Evolutionary conservation across 1,284 basidiomycete species (phyloP), one percentile per base, ranked within the genome.

Genomic region (Schizophyllum amplum): DNA sequence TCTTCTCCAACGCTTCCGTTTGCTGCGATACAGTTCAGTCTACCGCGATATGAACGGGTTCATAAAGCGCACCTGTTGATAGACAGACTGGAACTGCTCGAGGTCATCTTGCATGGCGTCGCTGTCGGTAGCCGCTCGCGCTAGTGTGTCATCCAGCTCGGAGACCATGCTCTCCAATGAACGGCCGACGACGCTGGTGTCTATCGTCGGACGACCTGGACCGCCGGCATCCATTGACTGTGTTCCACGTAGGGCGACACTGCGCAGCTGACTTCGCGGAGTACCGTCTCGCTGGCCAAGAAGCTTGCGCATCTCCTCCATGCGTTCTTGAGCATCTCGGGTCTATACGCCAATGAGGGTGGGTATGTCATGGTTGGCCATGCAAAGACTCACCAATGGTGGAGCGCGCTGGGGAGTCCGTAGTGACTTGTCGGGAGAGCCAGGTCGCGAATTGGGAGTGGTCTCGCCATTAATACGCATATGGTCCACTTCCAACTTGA

Each of bases 221-320:
- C 48, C 24, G 13, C 24, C 56, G 58, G 24, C 57, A 58, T 46
- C 53, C 24, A 52, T 54, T 71, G 56, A 58, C 27, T 9, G 64
- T 72, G 24, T 69, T 66, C 5, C 70, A 13, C 33, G 33, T 9
- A 42, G 62, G 2, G 48, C 48, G 48, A 50, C 48, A 11, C 20
- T 50, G 11, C 24, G 21, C 20, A 50, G 20, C 51, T 80, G 77
- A 53, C 69, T 71, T n/a, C 78, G 75, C 56, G 80, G 75, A 9
- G 78, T 74, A 48, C 83, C 75, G 62, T 80, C 74, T 61, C 89
- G 75, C 62, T 74, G 79, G 47, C 75, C 72, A 59, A 92, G 89
- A 55, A 89, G 73, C 60, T 80, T 77, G 24, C 82, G 78, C 89
- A 91, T 88, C 67, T 91, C 88, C 63, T 88, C 82, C 73, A 89